phyloP scores from a whole-genome alignment of 148 eudicot genomes.

The Tetragonia tetragonoides region DNA sequence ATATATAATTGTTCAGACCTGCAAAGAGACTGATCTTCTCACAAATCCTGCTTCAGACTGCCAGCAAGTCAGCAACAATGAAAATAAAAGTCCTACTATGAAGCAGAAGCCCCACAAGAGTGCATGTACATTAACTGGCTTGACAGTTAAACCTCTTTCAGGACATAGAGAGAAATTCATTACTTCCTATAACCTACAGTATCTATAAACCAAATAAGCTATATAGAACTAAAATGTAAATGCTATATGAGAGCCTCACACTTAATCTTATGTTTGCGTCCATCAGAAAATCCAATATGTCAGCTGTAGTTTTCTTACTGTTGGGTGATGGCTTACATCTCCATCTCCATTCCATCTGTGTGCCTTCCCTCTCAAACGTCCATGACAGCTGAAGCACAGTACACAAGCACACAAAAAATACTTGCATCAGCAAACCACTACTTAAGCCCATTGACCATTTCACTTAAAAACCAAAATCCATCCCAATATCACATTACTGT shows the following conservation, averaged over 20 bases:
- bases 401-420: conserved; percentile 2
- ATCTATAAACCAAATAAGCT: not conserved
- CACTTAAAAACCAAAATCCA: not conserved
- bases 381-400: conserved; percentile 58
- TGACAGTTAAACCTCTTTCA: not conserved
- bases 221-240: not conserved
- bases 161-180: not conserved
- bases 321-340: conserved; percentile 71
- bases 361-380: conserved; percentile 94
- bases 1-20: too few species aligned
- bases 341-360: conserved; percentile 90
- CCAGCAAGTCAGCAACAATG: not conserved
- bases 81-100: not conserved
- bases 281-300: conserved; percentile 81
- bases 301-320: conserved; percentile 57
- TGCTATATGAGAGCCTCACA: conserved; percentile 43
- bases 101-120: not conserved
- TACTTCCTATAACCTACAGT: not conserved
- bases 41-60: too few species aligned
- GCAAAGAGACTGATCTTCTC: too few species aligned
- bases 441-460: not conserved
- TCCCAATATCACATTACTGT: not conserved
- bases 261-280: conserved; percentile 82
- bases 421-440: not conserved
- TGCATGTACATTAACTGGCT: not conserved